phyloP scores from a whole-genome alignment of 768 basidiomycete species.

The Gymnopilus junonius region DNA sequence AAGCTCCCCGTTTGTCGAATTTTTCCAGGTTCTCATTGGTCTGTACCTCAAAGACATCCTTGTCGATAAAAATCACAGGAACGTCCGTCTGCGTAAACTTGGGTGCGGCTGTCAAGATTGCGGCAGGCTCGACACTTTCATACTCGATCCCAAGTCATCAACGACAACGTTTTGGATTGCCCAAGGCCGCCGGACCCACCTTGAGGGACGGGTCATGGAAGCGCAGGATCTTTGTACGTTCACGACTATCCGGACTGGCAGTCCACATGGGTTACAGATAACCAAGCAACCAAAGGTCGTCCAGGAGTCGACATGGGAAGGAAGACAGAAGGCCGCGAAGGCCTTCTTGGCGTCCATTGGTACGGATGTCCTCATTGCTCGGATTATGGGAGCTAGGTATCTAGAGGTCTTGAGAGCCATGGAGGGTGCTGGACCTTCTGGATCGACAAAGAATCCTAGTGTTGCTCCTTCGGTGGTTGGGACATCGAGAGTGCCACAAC shows the following conservation, averaged over 20 bases:
- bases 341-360: conserved; percentile 33
- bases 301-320: conserved; percentile 24
- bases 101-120: conserved; percentile 39
- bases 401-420: conserved; percentile 33
- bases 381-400: conserved; percentile 36
- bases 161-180: conserved; percentile 21
- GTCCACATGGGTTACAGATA: conserved; percentile 30
- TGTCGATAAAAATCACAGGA: conserved; percentile 21
- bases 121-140: conserved; percentile 29
- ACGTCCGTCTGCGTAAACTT: conserved; percentile 27
- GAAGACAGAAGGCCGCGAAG: conserved; percentile 26
- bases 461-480: not conserved
- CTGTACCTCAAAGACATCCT: conserved; percentile 33
- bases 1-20: conserved; percentile 30
- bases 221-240: conserved; percentile 30
- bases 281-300: conserved; percentile 30
- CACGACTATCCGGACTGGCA: conserved; percentile 25
- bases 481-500: not conserved
- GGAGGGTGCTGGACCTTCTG: conserved; percentile 25
- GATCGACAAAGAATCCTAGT: not conserved
- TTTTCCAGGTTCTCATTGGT: conserved; percentile 32
- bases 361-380: conserved; percentile 22
- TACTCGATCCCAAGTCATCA: conserved; percentile 21
- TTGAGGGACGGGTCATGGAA: conserved; percentile 22
- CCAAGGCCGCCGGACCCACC: conserved; percentile 26